Evolutionary conservation across 352 stramenopile genomes (phyloP).

Genomic region (Phytophthora pisi): DNA sequence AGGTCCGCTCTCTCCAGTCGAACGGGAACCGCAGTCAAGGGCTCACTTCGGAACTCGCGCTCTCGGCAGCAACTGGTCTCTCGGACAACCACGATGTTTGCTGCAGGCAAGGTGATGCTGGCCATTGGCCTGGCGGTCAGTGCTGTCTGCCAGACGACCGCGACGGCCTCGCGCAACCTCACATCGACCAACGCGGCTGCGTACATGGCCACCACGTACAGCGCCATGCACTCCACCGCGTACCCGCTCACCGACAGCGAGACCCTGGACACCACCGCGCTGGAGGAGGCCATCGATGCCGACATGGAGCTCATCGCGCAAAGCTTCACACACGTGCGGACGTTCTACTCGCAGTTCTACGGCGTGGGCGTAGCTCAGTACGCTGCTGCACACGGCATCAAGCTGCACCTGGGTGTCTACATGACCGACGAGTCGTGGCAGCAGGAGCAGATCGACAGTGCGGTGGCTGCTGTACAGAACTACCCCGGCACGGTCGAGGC

Average conservation of each 20-base stretch:
- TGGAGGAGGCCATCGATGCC: slow-evolving; percentile 43
- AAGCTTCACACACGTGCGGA: slow-evolving; percentile 61
- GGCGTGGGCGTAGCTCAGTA: slow-evolving; percentile 54
- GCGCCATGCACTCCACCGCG: slow-evolving; percentile 58
- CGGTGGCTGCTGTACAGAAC: slow-evolving; percentile 50
- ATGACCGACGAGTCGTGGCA: slow-evolving; percentile 62
- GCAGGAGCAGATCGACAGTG: slow-evolving; percentile 48
- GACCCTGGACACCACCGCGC: slow-evolving; percentile 30
- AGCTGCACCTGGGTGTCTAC: slow-evolving; percentile 68
- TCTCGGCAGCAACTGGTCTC: slow-evolving; percentile 6
- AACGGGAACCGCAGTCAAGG: background rate
- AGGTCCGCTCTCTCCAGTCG: slow-evolving; percentile 2
- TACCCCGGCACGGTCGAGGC: slow-evolving; percentile 60
- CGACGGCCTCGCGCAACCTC: slow-evolving; percentile 23
- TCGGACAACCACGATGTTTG: slow-evolving; percentile 17
- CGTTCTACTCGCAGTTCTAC: slow-evolving; percentile 67
- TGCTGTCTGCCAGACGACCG: slow-evolving; percentile 9
- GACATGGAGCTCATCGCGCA: slow-evolving; percentile 62
- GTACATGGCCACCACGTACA: slow-evolving; percentile 63
- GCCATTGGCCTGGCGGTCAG: slow-evolving; percentile 12
- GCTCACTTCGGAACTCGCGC: slow-evolving; percentile 26
- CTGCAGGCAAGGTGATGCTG: slow-evolving; percentile 20
- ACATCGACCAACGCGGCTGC: slow-evolving; percentile 25
- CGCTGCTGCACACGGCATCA: slow-evolving; percentile 52
- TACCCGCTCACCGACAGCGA: slow-evolving; percentile 56